phyloP scores from a whole-genome alignment of 2,329 filamentous ascomycete genomes.

The Talaromyces funiculosus region DNA sequence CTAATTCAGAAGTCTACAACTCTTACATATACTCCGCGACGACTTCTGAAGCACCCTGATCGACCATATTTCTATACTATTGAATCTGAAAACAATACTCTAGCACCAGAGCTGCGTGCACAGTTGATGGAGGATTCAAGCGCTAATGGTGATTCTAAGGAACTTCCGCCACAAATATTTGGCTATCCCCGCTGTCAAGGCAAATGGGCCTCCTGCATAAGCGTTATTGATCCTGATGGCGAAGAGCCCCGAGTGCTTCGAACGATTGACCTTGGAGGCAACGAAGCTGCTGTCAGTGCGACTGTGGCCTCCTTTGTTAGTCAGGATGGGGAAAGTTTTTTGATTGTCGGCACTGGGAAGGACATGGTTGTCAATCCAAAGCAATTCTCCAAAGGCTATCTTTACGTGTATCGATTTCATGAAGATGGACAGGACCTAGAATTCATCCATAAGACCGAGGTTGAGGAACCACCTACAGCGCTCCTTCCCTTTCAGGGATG shows the following conservation, averaged over 20 bases:
- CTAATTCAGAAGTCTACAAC: conserved; percentile 80
- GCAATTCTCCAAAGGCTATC: conserved; percentile 70
- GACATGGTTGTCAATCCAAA: conserved; percentile 76
- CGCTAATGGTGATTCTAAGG: conserved; percentile 64
- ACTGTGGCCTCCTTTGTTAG: conserved; percentile 81
- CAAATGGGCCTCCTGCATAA: conserved; percentile 95
- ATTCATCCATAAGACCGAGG: conserved; percentile 92
- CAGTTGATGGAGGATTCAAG: conserved; percentile 67
- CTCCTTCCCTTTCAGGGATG: conserved; percentile 88
- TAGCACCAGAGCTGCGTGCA: conserved; percentile 69
- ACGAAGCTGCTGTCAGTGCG: conserved; percentile 85
- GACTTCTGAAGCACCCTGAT: conserved; percentile 81
- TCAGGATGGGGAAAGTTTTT: conserved; percentile 80
- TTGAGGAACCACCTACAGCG: conserved; percentile 85
- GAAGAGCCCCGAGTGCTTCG: conserved; percentile 70
- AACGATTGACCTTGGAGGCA: conserved; percentile 78
- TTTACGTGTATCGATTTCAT: conserved; percentile 86
- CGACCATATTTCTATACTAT: conserved; percentile 89
- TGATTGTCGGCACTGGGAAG: conserved; percentile 92
- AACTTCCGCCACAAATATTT: conserved; percentile 74
- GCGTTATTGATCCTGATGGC: conserved; percentile 77
- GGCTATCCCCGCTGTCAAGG: conserved; percentile 78
- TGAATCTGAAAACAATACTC: conserved; percentile 85
- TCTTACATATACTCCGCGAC: conserved; percentile 83
- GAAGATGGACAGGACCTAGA: conserved; percentile 80